phyloP scores from a whole-genome alignment of 768 basidiomycete species.

The Mycena galopus region DNA sequence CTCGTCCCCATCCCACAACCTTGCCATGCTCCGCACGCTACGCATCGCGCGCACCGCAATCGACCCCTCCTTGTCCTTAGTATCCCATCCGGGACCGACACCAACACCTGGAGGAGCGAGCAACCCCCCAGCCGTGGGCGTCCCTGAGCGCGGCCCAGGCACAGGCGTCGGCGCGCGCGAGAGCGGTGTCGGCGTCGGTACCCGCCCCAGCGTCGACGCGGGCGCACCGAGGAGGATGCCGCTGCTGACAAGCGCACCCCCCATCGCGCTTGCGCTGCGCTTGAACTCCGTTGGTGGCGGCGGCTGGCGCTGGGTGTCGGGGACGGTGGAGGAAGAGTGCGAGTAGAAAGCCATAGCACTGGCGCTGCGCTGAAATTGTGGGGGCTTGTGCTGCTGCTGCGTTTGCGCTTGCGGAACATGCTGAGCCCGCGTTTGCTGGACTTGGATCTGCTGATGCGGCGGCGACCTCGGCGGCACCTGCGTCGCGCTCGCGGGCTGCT shows the following conservation, averaged over 20 bases:
- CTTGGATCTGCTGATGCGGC: background rate
- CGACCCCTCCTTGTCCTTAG: conserved; percentile 57
- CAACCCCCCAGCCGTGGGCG: conserved; percentile 52
- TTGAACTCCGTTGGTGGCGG: conserved; percentile 24
- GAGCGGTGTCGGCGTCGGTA: conserved; percentile 30
- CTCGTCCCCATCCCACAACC: conserved; percentile 54
- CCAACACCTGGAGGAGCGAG: conserved; percentile 52
- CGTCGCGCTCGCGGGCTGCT: conserved; percentile 1
- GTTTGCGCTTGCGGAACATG: background rate
- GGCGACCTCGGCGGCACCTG: background rate
- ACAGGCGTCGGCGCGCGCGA: conserved; percentile 34
- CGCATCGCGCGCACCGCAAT: conserved; percentile 86
- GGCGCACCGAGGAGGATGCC: conserved; percentile 27
- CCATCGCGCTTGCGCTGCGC: background rate
- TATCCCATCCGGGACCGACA: conserved; percentile 1
- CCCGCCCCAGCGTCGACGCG: conserved; percentile 33
- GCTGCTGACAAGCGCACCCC: conserved; percentile 38
- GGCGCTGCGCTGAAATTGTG: conserved; percentile 19
- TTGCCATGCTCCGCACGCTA: conserved; percentile 81
- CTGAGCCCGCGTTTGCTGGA: background rate
- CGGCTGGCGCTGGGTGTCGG: background rate
- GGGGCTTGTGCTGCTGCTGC: background rate
- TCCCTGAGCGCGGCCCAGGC: conserved; percentile 51
- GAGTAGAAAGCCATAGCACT: conserved; percentile 15
- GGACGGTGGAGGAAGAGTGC: background rate